These are phyloP conservation scores for Mortierella polycephala DNA, from an alignment of 371 early-diverging fungal species.

Conservation along the genomic window DNA sequence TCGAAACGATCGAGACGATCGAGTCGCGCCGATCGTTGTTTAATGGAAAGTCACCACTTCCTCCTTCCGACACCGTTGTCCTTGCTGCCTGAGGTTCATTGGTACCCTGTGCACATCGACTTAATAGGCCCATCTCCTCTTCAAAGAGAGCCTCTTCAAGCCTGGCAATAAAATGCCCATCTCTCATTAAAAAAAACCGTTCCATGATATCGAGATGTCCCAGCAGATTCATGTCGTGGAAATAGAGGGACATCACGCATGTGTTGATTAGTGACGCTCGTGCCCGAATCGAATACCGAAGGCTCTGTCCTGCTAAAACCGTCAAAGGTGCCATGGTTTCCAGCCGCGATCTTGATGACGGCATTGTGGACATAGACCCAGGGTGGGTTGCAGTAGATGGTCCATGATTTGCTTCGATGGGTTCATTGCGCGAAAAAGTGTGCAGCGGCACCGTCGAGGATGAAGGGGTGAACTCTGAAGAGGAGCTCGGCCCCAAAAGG, in stretches of 20 bases:
- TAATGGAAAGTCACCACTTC: background rate
- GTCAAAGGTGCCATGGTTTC: constrained; percentile 55
- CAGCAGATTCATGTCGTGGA: constrained; percentile 58
- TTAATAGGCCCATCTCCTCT: constrained; percentile 28
- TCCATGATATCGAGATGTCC: constrained; percentile 57
- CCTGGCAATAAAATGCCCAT: constrained; percentile 55
- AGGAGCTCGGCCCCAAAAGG: constrained; percentile 17
- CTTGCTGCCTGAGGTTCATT: background rate
- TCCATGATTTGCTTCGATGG: background rate
- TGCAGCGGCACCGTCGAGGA: background rate
- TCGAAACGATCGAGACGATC: background rate
- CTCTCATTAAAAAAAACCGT: constrained; percentile 57
- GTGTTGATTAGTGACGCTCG: constrained; percentile 61
- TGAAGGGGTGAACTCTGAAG: background rate
- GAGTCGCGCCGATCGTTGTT: background rate
- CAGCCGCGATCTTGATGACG: background rate
- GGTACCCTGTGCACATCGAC: constrained; percentile 9
- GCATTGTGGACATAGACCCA: background rate
- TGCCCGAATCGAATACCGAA: constrained; percentile 51
- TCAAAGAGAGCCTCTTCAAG: constrained; percentile 54
- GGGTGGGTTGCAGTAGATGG: background rate
- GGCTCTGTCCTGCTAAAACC: constrained; percentile 50
- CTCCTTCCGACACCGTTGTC: background rate
- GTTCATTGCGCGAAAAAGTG: background rate
- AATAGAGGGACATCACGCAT: constrained; percentile 60